Evolutionary conservation across 306 rosid species (phyloP).

Genomic region (Glycyrrhiza uralensis): DNA sequence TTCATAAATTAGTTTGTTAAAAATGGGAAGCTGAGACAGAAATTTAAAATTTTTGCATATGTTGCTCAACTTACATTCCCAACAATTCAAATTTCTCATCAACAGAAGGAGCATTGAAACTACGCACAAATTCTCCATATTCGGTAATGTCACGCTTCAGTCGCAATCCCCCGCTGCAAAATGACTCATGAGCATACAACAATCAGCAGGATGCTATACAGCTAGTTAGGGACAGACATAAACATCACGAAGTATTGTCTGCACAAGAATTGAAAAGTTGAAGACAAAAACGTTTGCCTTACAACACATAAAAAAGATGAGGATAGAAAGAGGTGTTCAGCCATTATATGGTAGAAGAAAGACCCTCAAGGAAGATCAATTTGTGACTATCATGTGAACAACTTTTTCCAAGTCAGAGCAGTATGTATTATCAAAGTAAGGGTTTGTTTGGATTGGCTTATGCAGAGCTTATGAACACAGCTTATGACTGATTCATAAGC

Average conservation of each 20-base stretch:
- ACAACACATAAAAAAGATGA: neutral
- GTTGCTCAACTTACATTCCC: constrained; percentile 78
- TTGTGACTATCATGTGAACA: neutral
- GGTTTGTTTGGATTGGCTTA: no score
- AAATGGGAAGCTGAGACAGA: neutral
- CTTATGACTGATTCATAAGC: no score
- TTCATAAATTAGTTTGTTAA: constrained; percentile 26
- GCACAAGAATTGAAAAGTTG: neutral
- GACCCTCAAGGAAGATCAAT: constrained; percentile 1
- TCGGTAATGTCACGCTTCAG: constrained; percentile 99
- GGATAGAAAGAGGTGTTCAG: neutral
- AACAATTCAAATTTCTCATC: constrained; percentile 92
- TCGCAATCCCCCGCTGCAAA: constrained; percentile 84
- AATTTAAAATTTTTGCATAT: neutral
- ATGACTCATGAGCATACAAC: constrained; percentile 13
- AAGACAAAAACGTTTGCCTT: constrained; percentile 2
- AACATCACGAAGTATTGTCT: constrained; percentile 10
- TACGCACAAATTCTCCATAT: constrained; percentile 94
- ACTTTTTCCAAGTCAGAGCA: neutral
- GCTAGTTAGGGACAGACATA: neutral
- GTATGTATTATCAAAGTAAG: neutral
- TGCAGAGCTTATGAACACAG: no score
- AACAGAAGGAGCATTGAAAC: constrained; percentile 83
- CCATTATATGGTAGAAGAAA: neutral
- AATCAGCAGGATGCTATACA: constrained; percentile 15